phyloP scores from a whole-genome alignment of 768 basidiomycete genomes.

The Calocybe gangraenosa region DNA sequence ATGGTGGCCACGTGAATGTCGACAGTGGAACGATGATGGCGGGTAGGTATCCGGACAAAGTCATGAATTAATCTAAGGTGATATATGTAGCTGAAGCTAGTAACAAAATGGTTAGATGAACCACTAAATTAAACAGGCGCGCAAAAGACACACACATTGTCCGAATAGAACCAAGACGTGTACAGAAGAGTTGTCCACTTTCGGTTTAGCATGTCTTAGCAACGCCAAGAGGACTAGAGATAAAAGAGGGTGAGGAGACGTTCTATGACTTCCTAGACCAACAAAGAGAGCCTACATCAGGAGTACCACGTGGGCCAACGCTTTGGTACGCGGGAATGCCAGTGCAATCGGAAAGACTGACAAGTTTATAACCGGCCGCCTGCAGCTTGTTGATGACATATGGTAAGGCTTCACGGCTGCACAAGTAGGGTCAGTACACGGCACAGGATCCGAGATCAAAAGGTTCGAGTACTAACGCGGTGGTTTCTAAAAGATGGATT shows the following conservation, averaged over 20 bases:
- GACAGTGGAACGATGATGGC: too few species aligned
- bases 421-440: not conserved
- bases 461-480: slow-evolving; percentile 23
- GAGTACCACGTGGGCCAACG: slow-evolving; percentile 21
- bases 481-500: slow-evolving; percentile 24
- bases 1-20: too few species aligned
- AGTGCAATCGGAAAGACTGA: slow-evolving; percentile 37
- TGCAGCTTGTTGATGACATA: slow-evolving; percentile 31
- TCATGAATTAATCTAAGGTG: too few species aligned
- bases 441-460: not conserved
- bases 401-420: slow-evolving; percentile 32
- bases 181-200: not conserved
- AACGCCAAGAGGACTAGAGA: slow-evolving; percentile 24
- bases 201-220: slow-evolving; percentile 11
- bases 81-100: too few species aligned
- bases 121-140: too few species aligned
- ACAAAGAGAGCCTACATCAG: slow-evolving; percentile 24
- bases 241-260: not conserved
- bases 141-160: too few species aligned
- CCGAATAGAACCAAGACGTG: too few species aligned
- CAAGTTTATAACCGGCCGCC: slow-evolving; percentile 36
- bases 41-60: too few species aligned
- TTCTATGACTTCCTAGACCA: not conserved
- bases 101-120: too few species aligned
- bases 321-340: slow-evolving; percentile 33